phyloP scores from a whole-genome alignment of 768 basidiomycete species.

The Psilocybe azurescens region DNA sequence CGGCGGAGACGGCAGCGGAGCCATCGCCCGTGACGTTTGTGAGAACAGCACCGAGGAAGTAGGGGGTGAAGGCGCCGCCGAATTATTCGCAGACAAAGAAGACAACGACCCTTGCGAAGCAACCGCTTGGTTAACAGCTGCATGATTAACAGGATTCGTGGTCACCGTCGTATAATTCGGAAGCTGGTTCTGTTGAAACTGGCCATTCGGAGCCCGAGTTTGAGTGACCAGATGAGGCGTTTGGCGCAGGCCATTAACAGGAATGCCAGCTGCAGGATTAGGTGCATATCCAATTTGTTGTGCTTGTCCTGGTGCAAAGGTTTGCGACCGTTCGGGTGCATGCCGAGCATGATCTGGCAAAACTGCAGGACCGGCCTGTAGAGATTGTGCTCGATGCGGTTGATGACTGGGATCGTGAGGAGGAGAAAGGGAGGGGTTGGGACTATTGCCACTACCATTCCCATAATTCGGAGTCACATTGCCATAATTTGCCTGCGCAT shows the following conservation, averaged over 20 bases:
- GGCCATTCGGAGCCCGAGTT: slow-evolving; percentile 20
- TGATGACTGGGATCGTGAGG: background rate
- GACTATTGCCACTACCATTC: background rate
- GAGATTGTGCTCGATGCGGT: slow-evolving; percentile 20
- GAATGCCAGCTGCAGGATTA: background rate
- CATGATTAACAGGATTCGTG: background rate
- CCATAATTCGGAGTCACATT: background rate
- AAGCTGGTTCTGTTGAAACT: background rate
- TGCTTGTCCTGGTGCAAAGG: slow-evolving; percentile 8
- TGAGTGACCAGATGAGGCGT: slow-evolving; percentile 23
- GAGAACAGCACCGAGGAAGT: slow-evolving; percentile 23
- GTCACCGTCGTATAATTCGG: background rate
- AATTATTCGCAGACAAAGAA: slow-evolving; percentile 14
- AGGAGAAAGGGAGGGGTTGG: background rate
- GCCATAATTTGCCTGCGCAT: background rate
- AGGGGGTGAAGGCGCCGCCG: slow-evolving; percentile 19
- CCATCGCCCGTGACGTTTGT: slow-evolving; percentile 6
- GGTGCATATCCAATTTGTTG: background rate
- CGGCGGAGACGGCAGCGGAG: slow-evolving; percentile 14
- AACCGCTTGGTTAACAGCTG: background rate
- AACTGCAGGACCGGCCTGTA: slow-evolving; percentile 9
- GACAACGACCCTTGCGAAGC: slow-evolving; percentile 10
- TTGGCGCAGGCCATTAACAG: slow-evolving; percentile 14
- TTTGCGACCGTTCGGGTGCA: slow-evolving; percentile 14
- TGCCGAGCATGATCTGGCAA: background rate